These are phyloP conservation scores for Gossypium anomalum DNA, from an alignment of 345 rosid species.

Conservation along the genomic window DNA sequence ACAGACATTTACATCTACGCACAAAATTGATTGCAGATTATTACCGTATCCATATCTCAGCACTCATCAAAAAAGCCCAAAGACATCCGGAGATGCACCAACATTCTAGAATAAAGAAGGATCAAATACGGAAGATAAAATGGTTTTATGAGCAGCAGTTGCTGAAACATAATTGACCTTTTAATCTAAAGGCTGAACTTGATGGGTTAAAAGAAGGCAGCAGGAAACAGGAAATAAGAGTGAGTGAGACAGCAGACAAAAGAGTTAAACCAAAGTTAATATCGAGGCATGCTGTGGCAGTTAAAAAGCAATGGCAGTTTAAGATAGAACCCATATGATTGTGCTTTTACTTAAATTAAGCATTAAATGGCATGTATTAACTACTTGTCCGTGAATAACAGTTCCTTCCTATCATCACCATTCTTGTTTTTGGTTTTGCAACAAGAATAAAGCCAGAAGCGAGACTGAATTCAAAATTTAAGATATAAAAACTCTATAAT, in stretches of 20 bases:
- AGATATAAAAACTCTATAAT: background rate
- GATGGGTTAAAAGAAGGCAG: background rate
- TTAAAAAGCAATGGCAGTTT: background rate
- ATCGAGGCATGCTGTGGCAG: background rate
- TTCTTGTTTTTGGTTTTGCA: background rate
- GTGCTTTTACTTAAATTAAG: background rate
- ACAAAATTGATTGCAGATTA: background rate
- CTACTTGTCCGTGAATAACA: background rate
- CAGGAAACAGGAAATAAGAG: constrained; percentile 1
- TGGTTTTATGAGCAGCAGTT: background rate
- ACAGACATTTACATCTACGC: background rate
- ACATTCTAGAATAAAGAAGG: background rate
- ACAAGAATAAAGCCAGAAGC: background rate
- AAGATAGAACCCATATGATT: background rate
- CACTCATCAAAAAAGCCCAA: background rate
- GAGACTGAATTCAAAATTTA: background rate
- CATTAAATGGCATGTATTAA: background rate
- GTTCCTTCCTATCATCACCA: background rate
- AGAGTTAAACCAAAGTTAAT: background rate
- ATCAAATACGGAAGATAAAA: too few species aligned
- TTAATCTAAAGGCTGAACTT: constrained; percentile 1
- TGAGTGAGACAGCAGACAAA: background rate
- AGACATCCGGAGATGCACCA: background rate
- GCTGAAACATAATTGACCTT: background rate
- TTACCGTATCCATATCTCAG: background rate